A percentile compares a stretch with the other conserved stretches of the same genome.
Evolutionary conservation across 1,139 yeast species (phyloP).

Genomic region (Meyerozyma sp.): DNA sequence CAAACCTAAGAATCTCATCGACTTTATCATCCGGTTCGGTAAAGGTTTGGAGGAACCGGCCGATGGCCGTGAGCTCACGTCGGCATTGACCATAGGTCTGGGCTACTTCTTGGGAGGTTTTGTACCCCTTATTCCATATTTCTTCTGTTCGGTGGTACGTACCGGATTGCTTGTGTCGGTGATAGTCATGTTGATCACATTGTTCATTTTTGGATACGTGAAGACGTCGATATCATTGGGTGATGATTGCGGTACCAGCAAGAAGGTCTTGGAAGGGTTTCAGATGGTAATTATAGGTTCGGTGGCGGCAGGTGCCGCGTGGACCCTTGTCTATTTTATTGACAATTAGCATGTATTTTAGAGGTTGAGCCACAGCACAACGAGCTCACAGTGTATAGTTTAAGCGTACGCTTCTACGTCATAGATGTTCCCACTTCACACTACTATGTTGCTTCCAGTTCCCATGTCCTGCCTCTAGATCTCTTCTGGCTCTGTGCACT

Average conservation of each 20-base stretch:
- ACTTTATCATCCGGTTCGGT: slow-evolving; percentile 68
- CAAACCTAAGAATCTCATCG: slow-evolving; percentile 62
- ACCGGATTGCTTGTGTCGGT: slow-evolving; percentile 75
- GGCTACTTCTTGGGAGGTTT: slow-evolving; percentile 78
- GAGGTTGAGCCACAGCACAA: neutral
- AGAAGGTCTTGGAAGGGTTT: slow-evolving; percentile 70
- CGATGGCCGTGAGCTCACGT: slow-evolving; percentile 68
- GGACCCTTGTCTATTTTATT: slow-evolving; percentile 81
- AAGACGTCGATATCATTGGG: slow-evolving; percentile 86
- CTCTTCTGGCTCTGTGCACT: neutral
- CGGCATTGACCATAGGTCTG: slow-evolving; percentile 72
- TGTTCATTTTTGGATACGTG: slow-evolving; percentile 80
- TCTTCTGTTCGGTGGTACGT: slow-evolving; percentile 67
- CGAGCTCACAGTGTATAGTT: no score
- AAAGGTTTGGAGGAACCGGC: slow-evolving; percentile 79
- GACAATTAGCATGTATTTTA: slow-evolving; percentile 24
- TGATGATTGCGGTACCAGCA: slow-evolving; percentile 55
- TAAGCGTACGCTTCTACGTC: no score
- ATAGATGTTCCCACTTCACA: no score
- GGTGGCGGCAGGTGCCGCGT: slow-evolving; percentile 94
- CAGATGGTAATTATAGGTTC: slow-evolving; percentile 95
- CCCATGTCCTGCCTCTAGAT: neutral
- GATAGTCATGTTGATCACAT: slow-evolving; percentile 75
- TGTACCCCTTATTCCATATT: slow-evolving; percentile 74
- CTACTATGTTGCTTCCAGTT: no score